Evolutionary conservation across 257 asterid species (phyloP).

Genomic region (Voacanga thouarsii): DNA sequence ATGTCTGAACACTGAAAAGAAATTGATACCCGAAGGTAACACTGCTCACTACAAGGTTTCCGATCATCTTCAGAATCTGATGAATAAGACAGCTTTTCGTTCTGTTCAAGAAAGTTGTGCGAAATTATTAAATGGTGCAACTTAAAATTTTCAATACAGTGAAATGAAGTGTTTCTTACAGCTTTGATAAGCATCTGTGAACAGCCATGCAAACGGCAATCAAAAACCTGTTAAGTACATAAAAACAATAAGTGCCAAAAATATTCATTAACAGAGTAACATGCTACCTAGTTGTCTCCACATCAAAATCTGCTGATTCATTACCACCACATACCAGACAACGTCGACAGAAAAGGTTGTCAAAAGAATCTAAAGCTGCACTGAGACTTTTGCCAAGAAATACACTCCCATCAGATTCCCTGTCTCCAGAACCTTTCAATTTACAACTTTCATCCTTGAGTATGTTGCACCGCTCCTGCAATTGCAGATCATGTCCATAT

Average conservation of each 20-base stretch:
- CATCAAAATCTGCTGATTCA: background rate
- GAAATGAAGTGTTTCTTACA: slow-evolving; percentile 43
- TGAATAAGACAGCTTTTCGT: slow-evolving; percentile 55
- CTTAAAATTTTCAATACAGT: slow-evolving; percentile 12
- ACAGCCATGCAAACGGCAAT: slow-evolving; percentile 91
- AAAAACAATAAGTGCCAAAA: slow-evolving; percentile 7
- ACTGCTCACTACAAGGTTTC: slow-evolving; percentile 79
- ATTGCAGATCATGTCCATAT: slow-evolving; percentile 9
- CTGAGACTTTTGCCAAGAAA: slow-evolving; percentile 62
- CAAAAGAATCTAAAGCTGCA: slow-evolving; percentile 85
- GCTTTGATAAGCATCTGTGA: slow-evolving; percentile 61
- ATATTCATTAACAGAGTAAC: slow-evolving; percentile 6
- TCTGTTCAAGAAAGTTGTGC: slow-evolving; percentile 44
- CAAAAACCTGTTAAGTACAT: slow-evolving; percentile 63
- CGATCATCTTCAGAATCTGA: slow-evolving; percentile 63
- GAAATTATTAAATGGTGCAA: slow-evolving; percentile 24
- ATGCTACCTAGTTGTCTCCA: background rate
- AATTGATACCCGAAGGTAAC: slow-evolving; percentile 72
- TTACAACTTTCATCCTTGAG: slow-evolving; percentile 54
- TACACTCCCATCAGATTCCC: slow-evolving; percentile 36
- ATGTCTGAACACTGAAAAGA: background rate
- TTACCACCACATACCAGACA: slow-evolving; percentile 69
- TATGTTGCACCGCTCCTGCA: slow-evolving; percentile 78
- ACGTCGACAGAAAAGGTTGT: slow-evolving; percentile 93
- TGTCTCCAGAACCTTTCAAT: slow-evolving; percentile 32